These are phyloP conservation scores for Dryadomyces quercivorus DNA, from an alignment of 2,329 filamentous ascomycete genomes.

Conservation along the genomic window DNA sequence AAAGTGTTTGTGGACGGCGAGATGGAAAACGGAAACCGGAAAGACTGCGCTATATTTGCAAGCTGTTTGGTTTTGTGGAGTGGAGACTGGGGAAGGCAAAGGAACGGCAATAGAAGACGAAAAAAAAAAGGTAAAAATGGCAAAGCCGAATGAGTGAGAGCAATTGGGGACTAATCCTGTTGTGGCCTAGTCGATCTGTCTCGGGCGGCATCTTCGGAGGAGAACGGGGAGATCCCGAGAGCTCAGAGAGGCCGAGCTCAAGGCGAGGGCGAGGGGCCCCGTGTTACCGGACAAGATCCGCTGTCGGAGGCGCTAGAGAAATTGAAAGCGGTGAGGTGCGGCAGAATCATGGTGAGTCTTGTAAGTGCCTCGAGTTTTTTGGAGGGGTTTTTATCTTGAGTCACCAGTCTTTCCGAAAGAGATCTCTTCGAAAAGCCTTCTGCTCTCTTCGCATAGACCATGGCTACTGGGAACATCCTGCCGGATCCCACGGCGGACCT, in stretches of 20 bases:
- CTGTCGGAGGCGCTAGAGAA: background rate
- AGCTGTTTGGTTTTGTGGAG: background rate
- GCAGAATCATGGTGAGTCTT: too few species aligned
- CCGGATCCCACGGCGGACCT: background rate
- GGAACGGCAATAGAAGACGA: background rate
- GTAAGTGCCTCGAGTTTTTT: too few species aligned
- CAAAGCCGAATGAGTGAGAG: background rate
- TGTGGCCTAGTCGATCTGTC: background rate
- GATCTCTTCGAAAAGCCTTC: too few species aligned
- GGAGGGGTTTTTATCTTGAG: too few species aligned
- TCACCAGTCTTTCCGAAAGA: too few species aligned
- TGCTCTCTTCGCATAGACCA: too few species aligned
- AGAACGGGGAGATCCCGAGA: background rate
- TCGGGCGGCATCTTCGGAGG: background rate
- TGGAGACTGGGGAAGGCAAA: background rate
- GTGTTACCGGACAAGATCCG: background rate
- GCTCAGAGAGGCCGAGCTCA: background rate
- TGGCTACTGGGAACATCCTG: background rate
- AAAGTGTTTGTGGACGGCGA: constrained; percentile 2
- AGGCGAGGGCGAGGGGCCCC: background rate
- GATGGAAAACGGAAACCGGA: constrained; percentile 3
- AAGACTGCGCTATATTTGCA: constrained; percentile 4
- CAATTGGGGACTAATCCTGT: background rate
- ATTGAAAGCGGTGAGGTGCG: background rate
- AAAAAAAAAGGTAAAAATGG: background rate